Evolutionary conservation across 345 rosid species (phyloP).

Genomic region (Heritiera fomes): DNA sequence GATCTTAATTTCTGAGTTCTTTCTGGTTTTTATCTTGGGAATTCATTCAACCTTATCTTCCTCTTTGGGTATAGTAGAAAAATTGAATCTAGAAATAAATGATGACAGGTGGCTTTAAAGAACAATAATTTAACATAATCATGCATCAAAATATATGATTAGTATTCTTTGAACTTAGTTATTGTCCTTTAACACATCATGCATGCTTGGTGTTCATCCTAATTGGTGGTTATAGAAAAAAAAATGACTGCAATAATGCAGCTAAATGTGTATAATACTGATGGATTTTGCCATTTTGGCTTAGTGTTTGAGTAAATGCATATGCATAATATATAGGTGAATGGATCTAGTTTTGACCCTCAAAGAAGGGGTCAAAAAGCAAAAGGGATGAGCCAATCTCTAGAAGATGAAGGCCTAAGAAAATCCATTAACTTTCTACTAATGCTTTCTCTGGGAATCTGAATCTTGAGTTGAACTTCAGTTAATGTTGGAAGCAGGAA

Average conservation of each 20-base stretch:
- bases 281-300: neutral
- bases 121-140: neutral
- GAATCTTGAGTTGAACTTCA: neutral
- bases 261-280: neutral
- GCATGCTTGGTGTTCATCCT: neutral
- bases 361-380: neutral
- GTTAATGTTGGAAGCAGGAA: neutral
- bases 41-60: neutral
- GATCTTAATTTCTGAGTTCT: slow-evolving; percentile 4
- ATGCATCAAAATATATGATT: neutral
- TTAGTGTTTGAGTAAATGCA: neutral
- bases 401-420: slow-evolving; percentile 11
- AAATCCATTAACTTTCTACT: neutral
- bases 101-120: slow-evolving; percentile 10
- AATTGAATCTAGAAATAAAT: neutral
- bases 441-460: neutral
- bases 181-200: slow-evolving; percentile 1
- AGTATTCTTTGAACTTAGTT: slow-evolving; percentile 1
- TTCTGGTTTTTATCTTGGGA: neutral
- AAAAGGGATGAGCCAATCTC: slow-evolving; percentile 5
- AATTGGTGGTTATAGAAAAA: neutral
- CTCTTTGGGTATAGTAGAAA: neutral
- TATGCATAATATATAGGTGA: neutral
- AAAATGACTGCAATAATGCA: neutral
- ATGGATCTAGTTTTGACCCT: neutral